Base-by-base conservation (phyloP, 208 protist species). In the Sergeia podlipaevii region DNA sequence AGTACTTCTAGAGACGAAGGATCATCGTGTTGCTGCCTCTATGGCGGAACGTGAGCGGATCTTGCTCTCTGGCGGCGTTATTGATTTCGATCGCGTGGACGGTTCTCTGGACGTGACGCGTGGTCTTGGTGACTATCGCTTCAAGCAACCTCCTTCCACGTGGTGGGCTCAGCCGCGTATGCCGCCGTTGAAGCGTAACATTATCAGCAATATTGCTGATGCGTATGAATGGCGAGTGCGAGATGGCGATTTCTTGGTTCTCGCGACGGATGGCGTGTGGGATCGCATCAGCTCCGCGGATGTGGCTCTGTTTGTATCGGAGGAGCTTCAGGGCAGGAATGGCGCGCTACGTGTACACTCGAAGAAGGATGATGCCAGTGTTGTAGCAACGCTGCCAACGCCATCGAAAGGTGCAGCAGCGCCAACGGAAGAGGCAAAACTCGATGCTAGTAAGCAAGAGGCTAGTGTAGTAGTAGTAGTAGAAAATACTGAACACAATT, bases 221-320 rank as follows among this genome's bases (percentile, higher is more conserved):
- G 69, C 91, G 7, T 80, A 83, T 37, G 77, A 88, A 51, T 70
- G 63, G 45, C 58, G 76, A 17, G 50, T 93, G n/a, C 52, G 47
- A 6, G 65, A 63, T 0, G 74, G 70, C 13, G 80, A 89, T 26
- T 91, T 94, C 70, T 52, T 96, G 18, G 48, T 94, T 20, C 53
- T 94, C 0, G 86, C 80, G 2, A 84, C 74, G 10, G 77, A 89
- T 34, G 85, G 89, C 17, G 48, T 96, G 38, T 96, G 89, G 89
- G 82, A 91, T 38, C 26, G 50, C 50, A 77, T 96, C 55, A 60
- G 32, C 3, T 74, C 79, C 10, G 65, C 77, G 52, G 76, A 74
- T 18, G 89, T 70, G 5, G 60, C 83, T 17, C 24, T 46, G 7
- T 84, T 91, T 47, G 80, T 91, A 6, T 52, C 65, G 7, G 11